These are phyloP conservation scores for Moricandia moricandioides DNA, from an alignment of 345 rosid genomes.

Conservation along the genomic window DNA sequence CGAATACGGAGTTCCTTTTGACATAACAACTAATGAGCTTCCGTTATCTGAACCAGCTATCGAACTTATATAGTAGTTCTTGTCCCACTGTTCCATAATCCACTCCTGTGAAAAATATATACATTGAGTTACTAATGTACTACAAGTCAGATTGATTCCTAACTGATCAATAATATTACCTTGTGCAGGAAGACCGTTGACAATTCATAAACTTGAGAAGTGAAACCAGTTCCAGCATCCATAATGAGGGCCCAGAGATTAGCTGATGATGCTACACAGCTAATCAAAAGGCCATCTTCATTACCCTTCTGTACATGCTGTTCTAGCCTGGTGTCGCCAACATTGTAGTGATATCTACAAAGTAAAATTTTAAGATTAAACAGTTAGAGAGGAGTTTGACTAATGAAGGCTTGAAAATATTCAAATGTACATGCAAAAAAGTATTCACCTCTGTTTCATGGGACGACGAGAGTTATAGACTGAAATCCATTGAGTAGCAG, in stretches of 20 bases:
- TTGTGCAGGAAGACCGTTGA: conserved; percentile 80
- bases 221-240: conserved; percentile 99
- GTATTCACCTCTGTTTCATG: conserved; percentile 82
- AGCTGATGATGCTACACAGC: conserved; percentile 81
- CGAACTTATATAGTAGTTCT: conserved; percentile 84
- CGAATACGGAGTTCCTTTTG: conserved; percentile 74
- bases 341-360: conserved; percentile 92
- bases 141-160: background rate
- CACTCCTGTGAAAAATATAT: conserved; percentile 57
- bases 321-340: conserved; percentile 66
- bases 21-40: conserved; percentile 92
- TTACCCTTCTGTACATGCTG: conserved; percentile 90
- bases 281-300: conserved; percentile 80
- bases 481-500: conserved; percentile 91
- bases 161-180: conserved; percentile 41
- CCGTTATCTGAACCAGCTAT: conserved; percentile 84
- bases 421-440: conserved; percentile 43
- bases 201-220: conserved; percentile 82
- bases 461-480: conserved; percentile 91
- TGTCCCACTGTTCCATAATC: conserved; percentile 99
- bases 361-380: background rate
- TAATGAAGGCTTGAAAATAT: conserved; percentile 26
- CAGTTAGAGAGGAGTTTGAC: background rate
- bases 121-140: conserved; percentile 11
- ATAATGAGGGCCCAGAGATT: conserved; percentile 97